phyloP scores from a whole-genome alignment of 768 basidiomycete genomes.

The Terana coerulea region DNA sequence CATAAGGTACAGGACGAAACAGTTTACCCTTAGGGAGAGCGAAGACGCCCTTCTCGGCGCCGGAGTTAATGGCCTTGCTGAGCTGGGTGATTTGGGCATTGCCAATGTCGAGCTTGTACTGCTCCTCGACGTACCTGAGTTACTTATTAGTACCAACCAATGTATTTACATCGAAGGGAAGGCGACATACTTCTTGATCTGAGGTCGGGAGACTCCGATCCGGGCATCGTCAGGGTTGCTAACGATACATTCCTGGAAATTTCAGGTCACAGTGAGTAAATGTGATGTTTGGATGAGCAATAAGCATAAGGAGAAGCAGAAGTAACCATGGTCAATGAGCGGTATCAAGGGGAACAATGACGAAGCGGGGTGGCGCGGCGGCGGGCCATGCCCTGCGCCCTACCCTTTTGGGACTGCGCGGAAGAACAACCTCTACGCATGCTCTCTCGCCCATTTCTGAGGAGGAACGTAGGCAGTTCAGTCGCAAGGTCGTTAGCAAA shows the following conservation, averaged over 20 bases:
- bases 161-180: slow-evolving; percentile 12
- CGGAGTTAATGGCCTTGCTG: slow-evolving; percentile 74
- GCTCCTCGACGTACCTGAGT: slow-evolving; percentile 74
- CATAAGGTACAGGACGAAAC: not conserved
- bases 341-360: slow-evolving; percentile 2
- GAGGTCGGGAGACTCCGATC: slow-evolving; percentile 80
- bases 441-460: not conserved
- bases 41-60: slow-evolving; percentile 81
- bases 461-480: slow-evolving; percentile 10
- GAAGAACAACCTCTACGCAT: slow-evolving; percentile 12
- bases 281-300: too few relatives aligned
- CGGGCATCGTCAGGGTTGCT: slow-evolving; percentile 73
- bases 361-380: slow-evolving; percentile 25
- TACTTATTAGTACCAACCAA: slow-evolving; percentile 15
- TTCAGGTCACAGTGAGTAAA: slow-evolving; percentile 16
- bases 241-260: slow-evolving; percentile 74
- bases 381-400: slow-evolving; percentile 35
- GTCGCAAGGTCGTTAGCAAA: slow-evolving; percentile 12
- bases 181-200: slow-evolving; percentile 83
- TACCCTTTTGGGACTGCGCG: slow-evolving; percentile 33
- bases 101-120: slow-evolving; percentile 78
- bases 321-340: slow-evolving; percentile 4
- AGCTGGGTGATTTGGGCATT: slow-evolving; percentile 77
- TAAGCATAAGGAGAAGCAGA: too few relatives aligned
- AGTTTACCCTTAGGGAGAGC: slow-evolving; percentile 79